Base-by-base conservation (phyloP, 2,329 filamentous ascomycete genomes). In the Penicillium sp. region DNA sequence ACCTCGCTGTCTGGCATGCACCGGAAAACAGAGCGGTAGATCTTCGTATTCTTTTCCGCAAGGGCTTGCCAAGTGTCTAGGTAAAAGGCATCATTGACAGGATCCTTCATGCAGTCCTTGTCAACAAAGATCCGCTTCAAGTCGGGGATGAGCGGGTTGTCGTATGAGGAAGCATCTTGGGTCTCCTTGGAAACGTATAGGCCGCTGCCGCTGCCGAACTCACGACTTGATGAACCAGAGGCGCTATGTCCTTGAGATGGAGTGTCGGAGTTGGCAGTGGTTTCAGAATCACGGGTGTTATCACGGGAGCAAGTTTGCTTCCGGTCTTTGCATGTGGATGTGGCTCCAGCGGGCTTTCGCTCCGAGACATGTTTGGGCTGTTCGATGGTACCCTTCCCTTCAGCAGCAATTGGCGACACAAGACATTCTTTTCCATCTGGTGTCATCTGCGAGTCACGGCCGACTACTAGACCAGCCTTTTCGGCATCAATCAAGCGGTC, bases 1-100 rank as follows among this genome's bases (percentile, higher is more conserved):
- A 96, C 95, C 71, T 97, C 92, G 53, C 88, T 97, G 73, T 99
- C 95, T 1, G 95, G 95, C 90, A 96, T 96, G 76, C 93, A 97
- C 49, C 93, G 88, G 80, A 99, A 99, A 9, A 99, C 94, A 61
- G 90, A 87, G 35, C 95, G 89, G 78, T 91, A 99, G 50, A 99
- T 85, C 72, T 92, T 94, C 3, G 95, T 99, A 74, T 99, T 99
- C 79, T 98, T 98, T 63, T 90, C 87, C 0, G 95, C 95, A 54
- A 92, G 87, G 18, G 87, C 84, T 64, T 89, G 88, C 96, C 96
- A 99, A 1, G 91, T 87, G 62, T 96, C 90, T 47, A 95, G 86
- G 72, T 91, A 90, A 76, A 99, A 99, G 1, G 83, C 80, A 55
- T 91, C 84, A 58, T 89, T 88, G 41, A 99, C 78, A 0, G 96